Conservation (phyloP, 768 basidiomycete species). For the Boletellus sp. region DNA sequence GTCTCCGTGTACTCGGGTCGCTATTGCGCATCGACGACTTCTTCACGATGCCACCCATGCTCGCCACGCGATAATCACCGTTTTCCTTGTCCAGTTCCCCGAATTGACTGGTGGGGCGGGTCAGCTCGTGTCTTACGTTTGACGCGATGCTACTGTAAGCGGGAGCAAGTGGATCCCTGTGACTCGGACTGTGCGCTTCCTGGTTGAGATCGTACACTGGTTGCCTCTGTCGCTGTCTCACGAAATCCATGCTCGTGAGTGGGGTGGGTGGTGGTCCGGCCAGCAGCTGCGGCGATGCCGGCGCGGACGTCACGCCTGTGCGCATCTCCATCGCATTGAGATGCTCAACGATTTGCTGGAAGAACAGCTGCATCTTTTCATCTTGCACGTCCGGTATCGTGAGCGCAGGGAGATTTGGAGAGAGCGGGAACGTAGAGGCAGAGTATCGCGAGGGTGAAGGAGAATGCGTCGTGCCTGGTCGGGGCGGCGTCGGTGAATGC, state of each 20-base stretch:
- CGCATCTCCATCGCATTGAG: slow-evolving; percentile 68
- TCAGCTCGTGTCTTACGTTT: not conserved
- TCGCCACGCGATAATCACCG: slow-evolving; percentile 1
- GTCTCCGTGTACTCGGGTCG: slow-evolving; percentile 13
- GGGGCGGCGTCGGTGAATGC: not conserved
- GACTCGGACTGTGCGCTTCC: not conserved
- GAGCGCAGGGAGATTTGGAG: slow-evolving; percentile 44
- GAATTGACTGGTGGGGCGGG: slow-evolving; percentile 9
- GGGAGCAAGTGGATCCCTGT: slow-evolving; percentile 39
- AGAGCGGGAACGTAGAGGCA: slow-evolving; percentile 29
- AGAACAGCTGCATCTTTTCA: slow-evolving; percentile 76
- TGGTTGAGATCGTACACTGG: slow-evolving; percentile 2
- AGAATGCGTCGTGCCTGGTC: slow-evolving; percentile 16
- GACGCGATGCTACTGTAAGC: slow-evolving; percentile 9
- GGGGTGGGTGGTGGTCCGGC: slow-evolving; percentile 10
- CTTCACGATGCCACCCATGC: slow-evolving; percentile 27
- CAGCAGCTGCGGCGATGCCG: slow-evolving; percentile 15
- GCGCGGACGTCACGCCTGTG: slow-evolving; percentile 27
- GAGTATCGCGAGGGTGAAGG: slow-evolving; percentile 25
- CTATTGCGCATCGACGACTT: slow-evolving; percentile 45
- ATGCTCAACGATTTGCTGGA: slow-evolving; percentile 80
- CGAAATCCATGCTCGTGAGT: slow-evolving; percentile 18
- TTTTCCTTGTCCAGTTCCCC: slow-evolving; percentile 61
- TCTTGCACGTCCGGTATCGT: slow-evolving; percentile 71
- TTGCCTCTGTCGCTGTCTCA: slow-evolving; percentile 10